Percentiles rank a stretch among this genome's conserved stretches.
phyloP scores from a whole-genome alignment of 2,329 filamentous ascomycete species.

The Pyrenochaeta sp. region DNA sequence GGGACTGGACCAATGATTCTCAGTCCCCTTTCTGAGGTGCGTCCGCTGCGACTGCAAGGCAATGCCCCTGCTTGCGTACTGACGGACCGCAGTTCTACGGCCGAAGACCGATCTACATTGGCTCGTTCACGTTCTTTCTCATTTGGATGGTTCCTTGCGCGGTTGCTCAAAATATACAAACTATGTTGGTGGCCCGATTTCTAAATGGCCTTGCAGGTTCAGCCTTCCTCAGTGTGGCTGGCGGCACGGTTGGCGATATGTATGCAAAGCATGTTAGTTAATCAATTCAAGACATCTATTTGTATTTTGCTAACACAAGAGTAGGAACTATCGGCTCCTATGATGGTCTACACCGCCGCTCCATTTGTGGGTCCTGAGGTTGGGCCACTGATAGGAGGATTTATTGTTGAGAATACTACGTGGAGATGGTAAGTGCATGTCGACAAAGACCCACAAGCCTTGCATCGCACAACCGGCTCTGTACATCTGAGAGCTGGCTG shows the following conservation, averaged over 20 bases:
- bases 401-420: constrained; percentile 77
- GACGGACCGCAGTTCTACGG: constrained; percentile 72
- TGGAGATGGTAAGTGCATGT: constrained; percentile 62
- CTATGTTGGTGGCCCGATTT: constrained; percentile 80
- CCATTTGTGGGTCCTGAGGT: constrained; percentile 65
- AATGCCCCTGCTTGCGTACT: constrained; percentile 6
- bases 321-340: constrained; percentile 74
- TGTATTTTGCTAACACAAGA: constrained; percentile 13
- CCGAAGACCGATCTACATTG: constrained; percentile 79
- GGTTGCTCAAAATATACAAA: constrained; percentile 81
- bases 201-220: constrained; percentile 75
- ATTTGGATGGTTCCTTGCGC: constrained; percentile 85
- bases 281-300: constrained; percentile 1
- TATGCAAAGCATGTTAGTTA: constrained; percentile 45
- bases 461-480: constrained; percentile 11
- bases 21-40: constrained; percentile 60
- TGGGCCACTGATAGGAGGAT: constrained; percentile 73
- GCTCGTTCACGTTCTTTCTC: constrained; percentile 76
- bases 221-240: constrained; percentile 73
- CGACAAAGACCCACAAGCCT: constrained; percentile 10
- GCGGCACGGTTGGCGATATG: constrained; percentile 81
- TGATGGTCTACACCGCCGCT: constrained; percentile 73
- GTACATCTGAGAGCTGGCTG: constrained; percentile 8
- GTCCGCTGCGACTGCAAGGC: constrained; percentile 13
- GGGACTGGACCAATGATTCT: constrained; percentile 66